Percentiles rank a stretch among this genome's conserved stretches.
Evolutionary conservation across 2,329 filamentous ascomycete species (phyloP).

Genomic region (Lasiodiplodia hormozganensis): DNA sequence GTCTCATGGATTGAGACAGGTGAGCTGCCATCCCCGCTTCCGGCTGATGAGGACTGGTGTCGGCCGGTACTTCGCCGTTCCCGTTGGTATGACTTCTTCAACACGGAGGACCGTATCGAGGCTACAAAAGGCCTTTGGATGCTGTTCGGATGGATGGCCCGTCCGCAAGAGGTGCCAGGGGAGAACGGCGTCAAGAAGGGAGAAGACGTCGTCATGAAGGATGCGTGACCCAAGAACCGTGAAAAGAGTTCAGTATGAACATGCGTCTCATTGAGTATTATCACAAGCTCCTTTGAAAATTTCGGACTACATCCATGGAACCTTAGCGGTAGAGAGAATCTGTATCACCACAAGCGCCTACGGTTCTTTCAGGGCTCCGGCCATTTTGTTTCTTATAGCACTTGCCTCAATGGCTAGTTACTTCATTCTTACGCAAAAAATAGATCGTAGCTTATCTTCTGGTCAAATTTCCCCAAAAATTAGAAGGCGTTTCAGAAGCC

Average conservation of each 20-base stretch:
- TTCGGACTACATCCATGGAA: neutral
- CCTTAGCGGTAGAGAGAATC: neutral
- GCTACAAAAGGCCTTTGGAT: slow-evolving; percentile 65
- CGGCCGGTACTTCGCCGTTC: slow-evolving; percentile 61
- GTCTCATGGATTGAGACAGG: slow-evolving; percentile 61
- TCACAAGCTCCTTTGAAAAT: neutral
- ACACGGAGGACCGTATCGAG: slow-evolving; percentile 60
- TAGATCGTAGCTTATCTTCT: slow-evolving; percentile 8
- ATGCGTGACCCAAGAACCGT: neutral
- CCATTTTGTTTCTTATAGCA: neutral
- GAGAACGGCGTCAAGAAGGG: neutral
- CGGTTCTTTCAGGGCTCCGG: neutral
- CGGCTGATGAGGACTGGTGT: slow-evolving; percentile 53
- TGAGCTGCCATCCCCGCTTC: slow-evolving; percentile 27
- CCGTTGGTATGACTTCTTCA: slow-evolving; percentile 66
- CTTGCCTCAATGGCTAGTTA: neutral
- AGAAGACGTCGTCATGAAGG: slow-evolving; percentile 21
- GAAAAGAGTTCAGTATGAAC: neutral
- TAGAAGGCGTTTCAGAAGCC: neutral
- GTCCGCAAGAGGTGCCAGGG: slow-evolving; percentile 5
- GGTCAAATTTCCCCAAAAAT: neutral
- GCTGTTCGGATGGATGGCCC: slow-evolving; percentile 50
- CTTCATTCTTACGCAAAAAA: neutral
- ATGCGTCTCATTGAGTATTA: neutral
- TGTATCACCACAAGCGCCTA: no score